A percentile compares a stretch with the other conserved stretches of the same genome.
phyloP scores from a whole-genome alignment of 2,329 filamentous ascomycete genomes.

The Neoscytalidium dimidiatum region DNA sequence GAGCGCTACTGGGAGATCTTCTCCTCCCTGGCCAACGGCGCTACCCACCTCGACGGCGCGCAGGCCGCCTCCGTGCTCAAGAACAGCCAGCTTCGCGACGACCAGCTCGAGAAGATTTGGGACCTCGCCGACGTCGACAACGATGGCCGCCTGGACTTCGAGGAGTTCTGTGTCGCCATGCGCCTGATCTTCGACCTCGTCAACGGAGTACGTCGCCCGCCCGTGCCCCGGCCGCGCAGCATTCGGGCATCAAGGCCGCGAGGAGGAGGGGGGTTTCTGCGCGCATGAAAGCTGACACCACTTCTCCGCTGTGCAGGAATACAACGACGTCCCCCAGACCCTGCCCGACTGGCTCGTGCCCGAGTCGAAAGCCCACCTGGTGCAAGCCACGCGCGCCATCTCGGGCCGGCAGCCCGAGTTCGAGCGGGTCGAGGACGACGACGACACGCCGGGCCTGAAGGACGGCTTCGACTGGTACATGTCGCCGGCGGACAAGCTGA shows the following conservation, averaged over 20 bases:
- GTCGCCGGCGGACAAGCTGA: conserved; percentile 83
- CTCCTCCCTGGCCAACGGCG: conserved; percentile 65
- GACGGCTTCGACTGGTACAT: conserved; percentile 99
- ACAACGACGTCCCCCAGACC: conserved; percentile 72
- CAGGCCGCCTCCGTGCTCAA: conserved; percentile 73
- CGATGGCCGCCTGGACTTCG: conserved; percentile 96
- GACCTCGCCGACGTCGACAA: conserved; percentile 96
- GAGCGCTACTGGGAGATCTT: conserved; percentile 83
- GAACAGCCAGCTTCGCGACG: conserved; percentile 71
- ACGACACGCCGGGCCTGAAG: conserved; percentile 80
- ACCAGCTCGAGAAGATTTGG: conserved; percentile 96
- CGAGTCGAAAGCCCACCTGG: conserved; percentile 63
- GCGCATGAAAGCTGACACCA: background rate
- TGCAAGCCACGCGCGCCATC: conserved; percentile 52
- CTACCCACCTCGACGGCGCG: conserved; percentile 65
- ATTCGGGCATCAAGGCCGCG: conserved; percentile 2
- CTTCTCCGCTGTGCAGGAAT: conserved; percentile 63
- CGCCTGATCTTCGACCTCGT: conserved; percentile 95
- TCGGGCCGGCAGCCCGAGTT: conserved; percentile 79
- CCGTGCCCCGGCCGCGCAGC: background rate
- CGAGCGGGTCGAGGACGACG: conserved; percentile 75
- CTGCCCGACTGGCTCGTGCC: conserved; percentile 97
- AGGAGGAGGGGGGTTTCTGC: background rate
- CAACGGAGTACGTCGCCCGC: conserved; percentile 71
- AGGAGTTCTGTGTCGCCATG: conserved; percentile 99